phyloP scores from a whole-genome alignment of 192 early-diverging fungal species.

The Backusella westeae region DNA sequence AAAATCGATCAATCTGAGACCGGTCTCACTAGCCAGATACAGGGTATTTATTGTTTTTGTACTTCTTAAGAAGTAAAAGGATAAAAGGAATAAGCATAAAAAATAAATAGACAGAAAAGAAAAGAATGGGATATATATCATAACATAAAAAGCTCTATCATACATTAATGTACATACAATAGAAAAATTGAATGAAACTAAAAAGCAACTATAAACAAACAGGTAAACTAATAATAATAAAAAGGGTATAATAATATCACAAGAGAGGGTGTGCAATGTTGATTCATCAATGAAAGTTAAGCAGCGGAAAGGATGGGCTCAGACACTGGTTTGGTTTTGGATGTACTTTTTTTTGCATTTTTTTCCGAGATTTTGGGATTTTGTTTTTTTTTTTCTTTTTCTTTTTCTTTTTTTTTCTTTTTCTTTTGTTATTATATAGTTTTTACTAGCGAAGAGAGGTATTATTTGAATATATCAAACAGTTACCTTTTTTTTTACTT shows the following conservation, averaged over 20 bases:
- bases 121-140: not conserved
- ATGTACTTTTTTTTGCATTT: not conserved
- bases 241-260: constrained; percentile 9
- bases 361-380: not conserved
- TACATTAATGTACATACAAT: not conserved
- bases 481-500: not conserved
- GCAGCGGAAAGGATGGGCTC: not conserved
- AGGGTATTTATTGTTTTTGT: not conserved
- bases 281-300: not conserved
- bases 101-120: not conserved
- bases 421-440: not conserved
- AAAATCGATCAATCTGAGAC: no score
- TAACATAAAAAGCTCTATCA: not conserved
- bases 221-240: not conserved
- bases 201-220: not conserved
- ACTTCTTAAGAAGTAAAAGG: not conserved
- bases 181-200: not conserved
- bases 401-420: not conserved
- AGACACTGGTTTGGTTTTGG: not conserved
- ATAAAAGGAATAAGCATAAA: constrained; percentile 1
- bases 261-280: not conserved
- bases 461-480: not conserved
- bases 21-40: no score
- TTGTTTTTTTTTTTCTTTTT: not conserved
- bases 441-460: not conserved